Percentiles rank a stretch among this genome's conserved stretches.
Conservation (phyloP, 139 green algal species). For the Axilococcus clingmanii region DNA sequence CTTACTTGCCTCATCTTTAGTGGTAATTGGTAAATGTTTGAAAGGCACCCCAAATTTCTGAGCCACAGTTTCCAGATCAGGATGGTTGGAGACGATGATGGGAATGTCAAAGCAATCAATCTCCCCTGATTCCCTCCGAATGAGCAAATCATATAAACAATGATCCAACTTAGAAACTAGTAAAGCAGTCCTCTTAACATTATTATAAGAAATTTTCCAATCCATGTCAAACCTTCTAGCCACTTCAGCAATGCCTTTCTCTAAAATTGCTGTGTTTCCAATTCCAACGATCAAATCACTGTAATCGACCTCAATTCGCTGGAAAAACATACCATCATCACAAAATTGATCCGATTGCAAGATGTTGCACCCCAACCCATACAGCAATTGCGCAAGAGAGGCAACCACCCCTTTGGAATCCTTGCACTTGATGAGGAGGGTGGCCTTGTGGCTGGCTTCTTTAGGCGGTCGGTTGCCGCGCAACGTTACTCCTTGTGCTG, state of each 20-base stretch:
- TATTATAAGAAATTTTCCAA: slow-evolving; percentile 44
- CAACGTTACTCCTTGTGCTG: too few relatives aligned
- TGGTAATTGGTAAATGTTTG: slow-evolving; percentile 33
- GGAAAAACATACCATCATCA: slow-evolving; percentile 49
- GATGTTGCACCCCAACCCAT: slow-evolving; percentile 70
- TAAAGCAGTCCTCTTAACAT: slow-evolving; percentile 44
- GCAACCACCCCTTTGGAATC: slow-evolving; percentile 62
- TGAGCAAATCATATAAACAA: slow-evolving; percentile 76
- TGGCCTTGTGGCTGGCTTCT: not conserved
- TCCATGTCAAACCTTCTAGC: slow-evolving; percentile 57
- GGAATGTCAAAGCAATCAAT: slow-evolving; percentile 54
- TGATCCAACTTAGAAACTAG: slow-evolving; percentile 51
- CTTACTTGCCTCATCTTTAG: slow-evolving; percentile 16
- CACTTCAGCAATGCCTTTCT: slow-evolving; percentile 49
- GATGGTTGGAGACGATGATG: slow-evolving; percentile 66
- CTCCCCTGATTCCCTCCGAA: slow-evolving; percentile 45
- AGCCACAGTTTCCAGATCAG: slow-evolving; percentile 46
- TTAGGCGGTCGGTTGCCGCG: too few relatives aligned
- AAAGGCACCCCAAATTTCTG: slow-evolving; percentile 54
- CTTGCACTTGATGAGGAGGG: not conserved
- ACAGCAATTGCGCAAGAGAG: slow-evolving; percentile 45
- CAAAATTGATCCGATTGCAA: slow-evolving; percentile 47
- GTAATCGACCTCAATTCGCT: slow-evolving; percentile 49
- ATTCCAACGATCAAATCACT: slow-evolving; percentile 44
- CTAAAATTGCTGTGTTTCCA: slow-evolving; percentile 49